Conservation (phyloP, 106 monocot species). For the Dioscorea zingiberensis region DNA sequence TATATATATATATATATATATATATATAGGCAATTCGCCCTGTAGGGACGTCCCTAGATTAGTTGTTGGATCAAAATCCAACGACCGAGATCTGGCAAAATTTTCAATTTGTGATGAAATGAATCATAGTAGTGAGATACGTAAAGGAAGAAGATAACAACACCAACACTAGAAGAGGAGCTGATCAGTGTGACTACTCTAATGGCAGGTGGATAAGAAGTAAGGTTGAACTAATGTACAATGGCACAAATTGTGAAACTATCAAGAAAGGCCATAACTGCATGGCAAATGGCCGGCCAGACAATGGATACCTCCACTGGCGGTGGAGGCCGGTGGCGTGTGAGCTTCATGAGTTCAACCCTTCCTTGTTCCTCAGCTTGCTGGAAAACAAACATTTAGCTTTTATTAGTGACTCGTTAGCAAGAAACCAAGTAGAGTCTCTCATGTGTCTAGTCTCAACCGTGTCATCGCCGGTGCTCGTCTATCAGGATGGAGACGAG, state of each 20-base stretch:
- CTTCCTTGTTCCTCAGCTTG: slow-evolving; percentile 36
- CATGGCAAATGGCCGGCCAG: slow-evolving; percentile 76
- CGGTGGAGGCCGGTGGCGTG: slow-evolving; percentile 53
- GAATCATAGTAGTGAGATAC: not conserved
- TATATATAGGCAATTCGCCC: too few species aligned
- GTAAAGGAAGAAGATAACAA: not conserved
- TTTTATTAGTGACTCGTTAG: slow-evolving; percentile 77
- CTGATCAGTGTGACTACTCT: slow-evolving; percentile 48
- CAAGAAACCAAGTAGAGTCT: slow-evolving; percentile 76
- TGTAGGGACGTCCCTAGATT: too few species aligned
- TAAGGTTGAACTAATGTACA: slow-evolving; percentile 33
- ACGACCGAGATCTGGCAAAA: too few species aligned
- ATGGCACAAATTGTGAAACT: slow-evolving; percentile 51
- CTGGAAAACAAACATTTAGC: slow-evolving; percentile 45
- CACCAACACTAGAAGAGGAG: too few species aligned
- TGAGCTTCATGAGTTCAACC: slow-evolving; percentile 45
- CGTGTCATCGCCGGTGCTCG: slow-evolving; percentile 27
- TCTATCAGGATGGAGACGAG: slow-evolving; percentile 41
- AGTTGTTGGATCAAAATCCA: too few species aligned
- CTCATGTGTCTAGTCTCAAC: slow-evolving; percentile 72
- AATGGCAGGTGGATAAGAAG: slow-evolving; percentile 51
- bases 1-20: too few species aligned
- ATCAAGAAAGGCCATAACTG: slow-evolving; percentile 82
- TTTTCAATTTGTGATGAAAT: too few species aligned
- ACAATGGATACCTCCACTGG: slow-evolving; percentile 69